Evolutionary conservation across 768 basidiomycete species (phyloP).

Genomic region (Rhodotorula sphaerocarpa): DNA sequence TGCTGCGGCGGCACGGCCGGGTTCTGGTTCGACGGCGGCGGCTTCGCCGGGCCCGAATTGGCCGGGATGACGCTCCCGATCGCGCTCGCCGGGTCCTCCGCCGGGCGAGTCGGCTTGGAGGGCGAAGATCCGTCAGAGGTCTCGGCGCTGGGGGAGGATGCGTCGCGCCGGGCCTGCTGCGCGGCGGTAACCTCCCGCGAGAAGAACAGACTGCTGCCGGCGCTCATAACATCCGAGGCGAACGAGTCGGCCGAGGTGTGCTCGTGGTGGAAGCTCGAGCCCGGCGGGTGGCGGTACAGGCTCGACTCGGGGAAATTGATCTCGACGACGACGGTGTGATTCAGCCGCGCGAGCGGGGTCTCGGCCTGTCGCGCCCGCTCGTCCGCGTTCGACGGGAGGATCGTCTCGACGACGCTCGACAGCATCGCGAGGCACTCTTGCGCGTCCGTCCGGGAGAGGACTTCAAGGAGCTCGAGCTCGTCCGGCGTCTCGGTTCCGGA

Average conservation of each 20-base stretch:
- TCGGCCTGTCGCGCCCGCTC: not conserved
- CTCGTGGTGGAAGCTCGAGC: not conserved
- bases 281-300: slow-evolving; percentile 2
- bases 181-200: not conserved
- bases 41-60: accelerated
- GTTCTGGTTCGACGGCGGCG: not conserved
- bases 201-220: not conserved
- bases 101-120: too few relatives aligned
- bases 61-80: not conserved
- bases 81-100: not conserved
- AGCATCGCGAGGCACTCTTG: slow-evolving; percentile 14
- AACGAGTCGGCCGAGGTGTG: not conserved
- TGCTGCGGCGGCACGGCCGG: not conserved
- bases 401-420: slow-evolving; percentile 2
- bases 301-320: not conserved
- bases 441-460: not conserved
- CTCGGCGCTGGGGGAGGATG: too few relatives aligned
- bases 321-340: slow-evolving; percentile 12
- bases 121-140: too few relatives aligned
- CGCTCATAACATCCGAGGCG: not conserved
- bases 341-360: slow-evolving; percentile 3
- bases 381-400: not conserved
- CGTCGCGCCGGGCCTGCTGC: not conserved
- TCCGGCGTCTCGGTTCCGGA: not conserved
- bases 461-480: slow-evolving; percentile 6